Conservation (phyloP, 176 grass and related monocot species). For the Aegilops umbellulata region DNA sequence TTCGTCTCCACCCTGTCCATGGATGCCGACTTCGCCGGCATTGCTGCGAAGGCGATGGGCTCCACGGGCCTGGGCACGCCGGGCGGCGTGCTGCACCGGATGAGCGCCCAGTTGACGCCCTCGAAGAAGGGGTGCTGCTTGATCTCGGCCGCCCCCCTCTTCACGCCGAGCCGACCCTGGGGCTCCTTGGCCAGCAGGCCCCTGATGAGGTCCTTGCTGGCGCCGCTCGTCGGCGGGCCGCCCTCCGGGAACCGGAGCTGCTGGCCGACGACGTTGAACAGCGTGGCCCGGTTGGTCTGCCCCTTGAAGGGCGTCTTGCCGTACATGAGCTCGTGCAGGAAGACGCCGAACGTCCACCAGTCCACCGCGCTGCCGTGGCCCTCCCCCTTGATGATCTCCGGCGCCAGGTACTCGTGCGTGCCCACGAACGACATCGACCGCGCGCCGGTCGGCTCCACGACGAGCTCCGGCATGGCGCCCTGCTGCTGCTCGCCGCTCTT, state of each 20-base stretch:
- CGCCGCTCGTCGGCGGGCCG: slow-evolving; percentile 49
- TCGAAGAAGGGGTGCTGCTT: slow-evolving; percentile 75
- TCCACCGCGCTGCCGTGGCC: slow-evolving; percentile 75
- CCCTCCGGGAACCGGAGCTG: slow-evolving; percentile 60
- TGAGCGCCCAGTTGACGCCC: slow-evolving; percentile 71
- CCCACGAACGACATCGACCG: slow-evolving; percentile 73
- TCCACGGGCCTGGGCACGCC: slow-evolving; percentile 55
- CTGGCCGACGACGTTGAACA: slow-evolving; percentile 78
- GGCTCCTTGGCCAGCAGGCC: slow-evolving; percentile 67
- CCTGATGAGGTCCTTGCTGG: slow-evolving; percentile 52
- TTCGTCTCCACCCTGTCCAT: slow-evolving; percentile 24
- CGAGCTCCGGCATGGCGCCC: slow-evolving; percentile 46
- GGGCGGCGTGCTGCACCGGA: slow-evolving; percentile 66
- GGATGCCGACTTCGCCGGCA: slow-evolving; percentile 9
- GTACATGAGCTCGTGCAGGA: slow-evolving; percentile 71
- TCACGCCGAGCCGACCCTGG: slow-evolving; percentile 54
- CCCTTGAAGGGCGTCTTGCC: slow-evolving; percentile 79
- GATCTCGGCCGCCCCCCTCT: slow-evolving; percentile 62
- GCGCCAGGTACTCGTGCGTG: slow-evolving; percentile 66
- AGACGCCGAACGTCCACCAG: slow-evolving; percentile 80
- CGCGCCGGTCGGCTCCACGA: slow-evolving; percentile 57
- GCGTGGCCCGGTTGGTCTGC: slow-evolving; percentile 58
- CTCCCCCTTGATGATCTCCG: slow-evolving; percentile 79
- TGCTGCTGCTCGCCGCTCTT: background rate
- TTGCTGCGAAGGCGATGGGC: background rate